These are phyloP conservation scores for Fraxinus anomala DNA, from an alignment of 257 asterid genomes.

Conservation along the genomic window DNA sequence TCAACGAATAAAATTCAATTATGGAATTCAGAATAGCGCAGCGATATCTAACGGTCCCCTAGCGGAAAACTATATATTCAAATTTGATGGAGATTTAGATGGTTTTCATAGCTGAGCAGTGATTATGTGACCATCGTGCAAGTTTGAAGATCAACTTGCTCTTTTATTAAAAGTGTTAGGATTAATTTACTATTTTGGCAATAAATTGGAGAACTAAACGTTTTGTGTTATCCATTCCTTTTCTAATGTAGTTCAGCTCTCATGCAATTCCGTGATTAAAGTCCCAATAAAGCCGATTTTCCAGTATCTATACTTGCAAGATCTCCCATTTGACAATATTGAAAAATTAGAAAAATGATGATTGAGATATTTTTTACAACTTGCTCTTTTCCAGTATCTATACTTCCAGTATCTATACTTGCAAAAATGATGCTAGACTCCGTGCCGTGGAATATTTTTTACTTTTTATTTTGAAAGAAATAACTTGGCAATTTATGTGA, in stretches of 20 bases:
- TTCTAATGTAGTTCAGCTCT: neutral
- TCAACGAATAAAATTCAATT: no score
- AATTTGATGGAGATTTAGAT: neutral
- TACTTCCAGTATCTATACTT: no score
- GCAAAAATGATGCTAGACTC: no score
- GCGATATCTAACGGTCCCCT: no score
- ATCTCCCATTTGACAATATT: neutral
- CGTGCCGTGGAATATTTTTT: neutral
- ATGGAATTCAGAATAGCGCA: no score
- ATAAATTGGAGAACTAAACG: neutral
- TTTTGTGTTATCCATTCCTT: neutral
- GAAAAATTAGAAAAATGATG: neutral
- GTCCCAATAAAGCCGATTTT: neutral
- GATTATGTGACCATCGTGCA: neutral
- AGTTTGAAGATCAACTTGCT: neutral
- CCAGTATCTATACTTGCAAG: neutral
- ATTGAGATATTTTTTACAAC: no score
- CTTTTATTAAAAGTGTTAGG: neutral
- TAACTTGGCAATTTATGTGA: no score
- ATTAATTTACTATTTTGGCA: neutral
- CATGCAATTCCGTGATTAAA: neutral
- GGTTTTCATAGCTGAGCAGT: neutral
- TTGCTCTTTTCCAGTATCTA: no score
- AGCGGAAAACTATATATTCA: no score
- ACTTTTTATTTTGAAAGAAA: no score